A percentile compares a stretch with the other conserved stretches of the same genome.
These are phyloP conservation scores for Ceratocystis colombiana DNA, from an alignment of 2,329 filamentous ascomycete species.

Conservation along the genomic window DNA sequence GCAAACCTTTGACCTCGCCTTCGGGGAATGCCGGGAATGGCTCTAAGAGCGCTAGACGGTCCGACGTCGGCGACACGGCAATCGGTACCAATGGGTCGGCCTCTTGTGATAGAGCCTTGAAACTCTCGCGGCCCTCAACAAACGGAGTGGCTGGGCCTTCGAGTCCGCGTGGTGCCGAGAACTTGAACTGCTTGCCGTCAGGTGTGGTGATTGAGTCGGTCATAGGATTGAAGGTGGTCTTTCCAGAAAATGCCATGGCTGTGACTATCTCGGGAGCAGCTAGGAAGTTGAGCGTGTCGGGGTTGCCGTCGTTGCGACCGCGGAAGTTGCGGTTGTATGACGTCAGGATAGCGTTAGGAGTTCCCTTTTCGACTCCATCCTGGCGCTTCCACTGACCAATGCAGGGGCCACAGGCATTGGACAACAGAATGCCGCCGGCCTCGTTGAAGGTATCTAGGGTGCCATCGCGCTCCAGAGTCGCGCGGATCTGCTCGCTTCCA, in stretches of 20 bases:
- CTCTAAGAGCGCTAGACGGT: conserved; percentile 80
- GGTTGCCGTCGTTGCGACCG: conserved; percentile 92
- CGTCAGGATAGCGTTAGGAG: conserved; percentile 85
- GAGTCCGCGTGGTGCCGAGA: conserved; percentile 64
- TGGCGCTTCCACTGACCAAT: conserved; percentile 94
- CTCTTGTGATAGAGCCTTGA: conserved; percentile 61
- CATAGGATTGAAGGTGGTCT: conserved; percentile 91
- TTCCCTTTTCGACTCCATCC: conserved; percentile 73
- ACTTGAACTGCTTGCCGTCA: conserved; percentile 72
- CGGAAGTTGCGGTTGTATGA: conserved; percentile 99
- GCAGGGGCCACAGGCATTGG: conserved; percentile 89
- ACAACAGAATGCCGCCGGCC: conserved; percentile 79
- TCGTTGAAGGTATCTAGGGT: conserved; percentile 76
- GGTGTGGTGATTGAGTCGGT: conserved; percentile 75
- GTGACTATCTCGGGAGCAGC: conserved; percentile 95
- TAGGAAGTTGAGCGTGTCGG: conserved; percentile 96
- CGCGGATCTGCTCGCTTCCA: conserved; percentile 91
- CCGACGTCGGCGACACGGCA: conserved; percentile 74
- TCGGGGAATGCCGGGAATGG: conserved; percentile 78
- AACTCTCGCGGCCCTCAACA: conserved; percentile 61
- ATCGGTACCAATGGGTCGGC: conserved; percentile 63
- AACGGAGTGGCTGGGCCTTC: conserved; percentile 57
- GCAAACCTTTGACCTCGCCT: conserved; percentile 63
- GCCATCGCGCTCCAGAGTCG: conserved; percentile 80
- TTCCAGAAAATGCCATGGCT: conserved; percentile 85